These are phyloP conservation scores for Venturia asperata DNA, from an alignment of 2,329 filamentous ascomycete species.

Conservation along the genomic window DNA sequence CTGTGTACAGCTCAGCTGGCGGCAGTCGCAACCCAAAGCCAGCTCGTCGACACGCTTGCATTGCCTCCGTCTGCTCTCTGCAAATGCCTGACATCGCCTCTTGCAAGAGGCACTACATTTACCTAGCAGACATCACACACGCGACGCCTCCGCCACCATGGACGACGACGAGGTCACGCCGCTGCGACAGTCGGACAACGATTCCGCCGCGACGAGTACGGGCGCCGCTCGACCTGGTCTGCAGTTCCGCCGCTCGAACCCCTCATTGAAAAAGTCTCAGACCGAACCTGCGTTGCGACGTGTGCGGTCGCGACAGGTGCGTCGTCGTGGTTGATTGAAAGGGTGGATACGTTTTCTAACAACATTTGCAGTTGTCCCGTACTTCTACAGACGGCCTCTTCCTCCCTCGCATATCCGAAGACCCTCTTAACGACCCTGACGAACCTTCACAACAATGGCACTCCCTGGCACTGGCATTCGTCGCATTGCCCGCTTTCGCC, in stretches of 20 bases:
- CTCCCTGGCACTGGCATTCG: slow-evolving; percentile 73
- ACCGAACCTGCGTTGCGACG: slow-evolving; percentile 11
- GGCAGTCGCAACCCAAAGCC: slow-evolving; percentile 7
- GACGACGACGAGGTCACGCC: slow-evolving; percentile 4
- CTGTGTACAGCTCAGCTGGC: neutral
- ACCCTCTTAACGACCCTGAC: slow-evolving; percentile 27
- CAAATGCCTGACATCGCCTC: slow-evolving; percentile 7
- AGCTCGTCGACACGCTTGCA: neutral
- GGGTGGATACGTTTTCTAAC: neutral
- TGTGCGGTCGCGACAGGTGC: slow-evolving; percentile 14
- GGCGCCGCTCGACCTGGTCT: neutral
- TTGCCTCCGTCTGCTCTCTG: neutral
- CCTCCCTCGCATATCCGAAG: slow-evolving; percentile 39
- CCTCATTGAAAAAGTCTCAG: neutral
- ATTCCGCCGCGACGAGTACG: neutral
- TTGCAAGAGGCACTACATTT: neutral
- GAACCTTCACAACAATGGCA: slow-evolving; percentile 64
- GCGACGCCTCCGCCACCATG: neutral
- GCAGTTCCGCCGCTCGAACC: neutral
- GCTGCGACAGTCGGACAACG: slow-evolving; percentile 8
- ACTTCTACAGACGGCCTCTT: slow-evolving; percentile 64
- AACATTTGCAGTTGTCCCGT: slow-evolving; percentile 11
- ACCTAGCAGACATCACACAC: neutral
- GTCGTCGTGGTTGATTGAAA: neutral
- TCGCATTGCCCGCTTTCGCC: slow-evolving; percentile 76